These are phyloP conservation scores for Leccinum sublutescens DNA, from an alignment of 768 basidiomycete species.

Conservation along the genomic window DNA sequence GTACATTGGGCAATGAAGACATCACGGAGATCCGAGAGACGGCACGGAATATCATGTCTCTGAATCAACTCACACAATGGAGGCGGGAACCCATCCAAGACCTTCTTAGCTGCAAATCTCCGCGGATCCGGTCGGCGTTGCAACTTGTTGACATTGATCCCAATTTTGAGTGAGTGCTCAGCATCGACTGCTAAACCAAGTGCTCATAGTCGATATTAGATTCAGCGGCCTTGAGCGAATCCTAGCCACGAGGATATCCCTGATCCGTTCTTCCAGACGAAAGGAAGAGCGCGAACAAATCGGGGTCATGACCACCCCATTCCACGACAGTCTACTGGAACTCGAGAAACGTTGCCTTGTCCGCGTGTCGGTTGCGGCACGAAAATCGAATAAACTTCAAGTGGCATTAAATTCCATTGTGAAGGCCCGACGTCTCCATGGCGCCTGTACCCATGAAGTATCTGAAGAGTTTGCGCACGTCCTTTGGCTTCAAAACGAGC, in stretches of 20 bases:
- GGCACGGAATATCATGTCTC: constrained; percentile 71
- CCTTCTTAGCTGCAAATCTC: constrained; percentile 31
- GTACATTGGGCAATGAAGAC: constrained; percentile 71
- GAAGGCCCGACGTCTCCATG: constrained; percentile 65
- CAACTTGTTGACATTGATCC: constrained; percentile 48
- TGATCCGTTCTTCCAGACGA: constrained; percentile 69
- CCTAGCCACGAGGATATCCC: constrained; percentile 76
- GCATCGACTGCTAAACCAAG: not conserved
- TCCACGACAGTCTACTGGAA: constrained; percentile 47
- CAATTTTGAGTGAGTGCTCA: constrained; percentile 63
- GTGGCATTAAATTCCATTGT: constrained; percentile 85
- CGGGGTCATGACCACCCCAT: constrained; percentile 62
- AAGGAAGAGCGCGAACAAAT: constrained; percentile 76
- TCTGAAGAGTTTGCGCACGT: constrained; percentile 86
- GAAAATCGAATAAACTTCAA: constrained; percentile 65
- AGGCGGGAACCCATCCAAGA: constrained; percentile 33
- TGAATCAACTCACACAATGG: constrained; percentile 76
- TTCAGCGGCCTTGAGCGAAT: constrained; percentile 76
- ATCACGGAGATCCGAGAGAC: constrained; percentile 71
- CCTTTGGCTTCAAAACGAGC: constrained; percentile 85
- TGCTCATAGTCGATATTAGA: constrained; percentile 39
- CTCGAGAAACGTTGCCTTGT: constrained; percentile 73
- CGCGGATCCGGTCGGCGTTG: constrained; percentile 37
- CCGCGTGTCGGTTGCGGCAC: constrained; percentile 67
- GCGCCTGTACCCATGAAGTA: constrained; percentile 46